Conservation (phyloP, 192 early-diverging fungal genomes). For the Lobulomyces angularis region DNA sequence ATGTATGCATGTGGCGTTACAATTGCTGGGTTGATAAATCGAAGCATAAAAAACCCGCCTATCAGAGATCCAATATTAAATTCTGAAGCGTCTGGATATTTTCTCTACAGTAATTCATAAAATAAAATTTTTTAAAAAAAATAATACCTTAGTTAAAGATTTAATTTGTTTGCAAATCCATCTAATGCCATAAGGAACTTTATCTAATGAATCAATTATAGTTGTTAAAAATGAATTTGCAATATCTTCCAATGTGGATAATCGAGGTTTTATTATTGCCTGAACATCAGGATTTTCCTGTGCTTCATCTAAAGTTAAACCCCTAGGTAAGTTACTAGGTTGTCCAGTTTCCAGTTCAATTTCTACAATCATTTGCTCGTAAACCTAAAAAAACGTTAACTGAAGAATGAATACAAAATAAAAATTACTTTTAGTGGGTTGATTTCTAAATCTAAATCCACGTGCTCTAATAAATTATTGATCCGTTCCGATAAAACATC, state of each 20-base stretch:
- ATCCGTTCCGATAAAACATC: constrained; percentile 68
- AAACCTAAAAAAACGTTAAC: too few relatives aligned
- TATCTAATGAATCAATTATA: constrained; percentile 67
- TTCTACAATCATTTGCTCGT: constrained; percentile 70
- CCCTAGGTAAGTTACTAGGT: constrained; percentile 52
- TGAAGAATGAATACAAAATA: too few relatives aligned
- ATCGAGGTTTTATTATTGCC: constrained; percentile 66
- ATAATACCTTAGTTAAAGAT: constrained; percentile 69
- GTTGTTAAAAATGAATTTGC: constrained; percentile 73
- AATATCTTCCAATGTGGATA: constrained; percentile 74
- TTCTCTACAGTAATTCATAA: constrained; percentile 51
- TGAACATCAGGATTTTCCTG: constrained; percentile 71
- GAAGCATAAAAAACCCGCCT: constrained; percentile 92
- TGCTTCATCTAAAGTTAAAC: constrained; percentile 72
- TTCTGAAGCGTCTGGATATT: constrained; percentile 82
- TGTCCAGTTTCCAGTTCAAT: constrained; percentile 55
- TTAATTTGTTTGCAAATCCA: constrained; percentile 99
- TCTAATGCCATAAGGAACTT: constrained; percentile 88
- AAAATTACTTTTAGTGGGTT: constrained; percentile 91
- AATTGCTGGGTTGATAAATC: constrained; percentile 96
- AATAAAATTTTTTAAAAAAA: too few relatives aligned
- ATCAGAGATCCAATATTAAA: constrained; percentile 84
- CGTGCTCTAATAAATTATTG: constrained; percentile 62
- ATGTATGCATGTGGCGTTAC: constrained; percentile 90
- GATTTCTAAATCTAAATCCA: constrained; percentile 82